These are phyloP conservation scores for Xylariaceae sp. DNA, from an alignment of 2,329 filamentous ascomycete species.

Conservation along the genomic window DNA sequence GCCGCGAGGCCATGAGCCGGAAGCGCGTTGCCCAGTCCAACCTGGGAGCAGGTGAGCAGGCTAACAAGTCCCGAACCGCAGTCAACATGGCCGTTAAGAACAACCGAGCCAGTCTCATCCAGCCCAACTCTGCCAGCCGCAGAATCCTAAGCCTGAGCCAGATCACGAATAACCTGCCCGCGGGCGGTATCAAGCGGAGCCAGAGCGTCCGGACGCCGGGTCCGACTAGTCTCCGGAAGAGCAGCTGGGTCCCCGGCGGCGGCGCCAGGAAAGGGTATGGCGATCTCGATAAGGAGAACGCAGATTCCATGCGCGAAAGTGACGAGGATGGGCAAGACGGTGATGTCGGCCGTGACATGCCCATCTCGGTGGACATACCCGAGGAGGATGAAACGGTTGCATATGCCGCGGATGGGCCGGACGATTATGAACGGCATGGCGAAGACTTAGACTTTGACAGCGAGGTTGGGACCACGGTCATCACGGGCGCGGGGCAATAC, in stretches of 20 bases:
- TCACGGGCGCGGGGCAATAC: constrained; percentile 32
- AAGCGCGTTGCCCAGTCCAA: constrained; percentile 46
- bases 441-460: constrained; percentile 24
- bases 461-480: constrained; percentile 43
- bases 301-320: constrained; percentile 54
- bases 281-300: constrained; percentile 60
- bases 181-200: constrained; percentile 66
- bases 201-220: constrained; percentile 68
- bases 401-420: constrained; percentile 5
- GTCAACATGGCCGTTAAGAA: constrained; percentile 53
- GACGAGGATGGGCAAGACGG: constrained; percentile 52
- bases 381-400: constrained; percentile 33
- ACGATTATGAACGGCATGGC: constrained; percentile 30
- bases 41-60: constrained; percentile 36
- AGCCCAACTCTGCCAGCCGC: constrained; percentile 53
- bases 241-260: constrained; percentile 58
- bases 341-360: constrained; percentile 29
- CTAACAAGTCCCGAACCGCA: constrained; percentile 33
- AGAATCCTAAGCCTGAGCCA: constrained; percentile 89
- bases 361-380: constrained; percentile 9
- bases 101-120: constrained; percentile 44
- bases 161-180: constrained; percentile 70
- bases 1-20: constrained; percentile 54
- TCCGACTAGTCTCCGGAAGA: constrained; percentile 53
- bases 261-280: constrained; percentile 44